A percentile compares a stretch with the other conserved stretches of the same genome.
Evolutionary conservation across 129 eudicot genomes (phyloP).

Genomic region (Pseudognaphalium luteoalbum): DNA sequence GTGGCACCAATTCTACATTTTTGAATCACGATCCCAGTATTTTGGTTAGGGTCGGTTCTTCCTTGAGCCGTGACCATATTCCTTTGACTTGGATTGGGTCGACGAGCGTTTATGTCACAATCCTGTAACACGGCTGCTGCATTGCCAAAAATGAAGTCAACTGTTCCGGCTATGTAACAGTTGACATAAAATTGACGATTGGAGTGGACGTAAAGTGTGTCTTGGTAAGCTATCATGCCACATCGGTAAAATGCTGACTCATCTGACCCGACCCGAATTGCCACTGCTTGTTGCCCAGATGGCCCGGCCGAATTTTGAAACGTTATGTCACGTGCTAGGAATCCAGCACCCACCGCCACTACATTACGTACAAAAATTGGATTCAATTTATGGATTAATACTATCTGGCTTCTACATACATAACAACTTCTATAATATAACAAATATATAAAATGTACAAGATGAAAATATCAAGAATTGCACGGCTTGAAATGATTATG

Average conservation of each 20-base stretch:
- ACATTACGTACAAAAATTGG: not conserved
- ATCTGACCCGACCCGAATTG: constrained; percentile 79
- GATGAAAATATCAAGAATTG: not conserved
- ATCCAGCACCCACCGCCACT: constrained; percentile 64
- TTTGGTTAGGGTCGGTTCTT: constrained; percentile 86
- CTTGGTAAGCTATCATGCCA: constrained; percentile 74
- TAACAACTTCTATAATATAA: not conserved
- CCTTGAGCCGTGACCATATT: constrained; percentile 96
- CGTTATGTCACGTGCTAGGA: constrained; percentile 76
- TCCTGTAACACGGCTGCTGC: constrained; percentile 79
- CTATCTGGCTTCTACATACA: not conserved
- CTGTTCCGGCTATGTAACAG: constrained; percentile 68
- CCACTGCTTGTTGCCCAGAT: constrained; percentile 85
- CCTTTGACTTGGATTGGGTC: constrained; percentile 56
- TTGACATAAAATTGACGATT: constrained; percentile 74
- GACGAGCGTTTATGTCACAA: constrained; percentile 81
- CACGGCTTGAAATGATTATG: not conserved
- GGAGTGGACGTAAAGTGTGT: constrained; percentile 81
- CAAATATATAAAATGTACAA: not conserved
- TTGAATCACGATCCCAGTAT: constrained; percentile 84
- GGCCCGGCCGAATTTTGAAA: constrained; percentile 91
- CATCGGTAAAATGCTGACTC: constrained; percentile 74
- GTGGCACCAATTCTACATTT: constrained; percentile 69
- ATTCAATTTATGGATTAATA: not conserved
- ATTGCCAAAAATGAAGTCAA: constrained; percentile 90